Evolutionary conservation across 192 early-diverging fungal genomes (phyloP), one percentile per base, ranked within the genome.

Genomic region (Mortierella antarctica): DNA sequence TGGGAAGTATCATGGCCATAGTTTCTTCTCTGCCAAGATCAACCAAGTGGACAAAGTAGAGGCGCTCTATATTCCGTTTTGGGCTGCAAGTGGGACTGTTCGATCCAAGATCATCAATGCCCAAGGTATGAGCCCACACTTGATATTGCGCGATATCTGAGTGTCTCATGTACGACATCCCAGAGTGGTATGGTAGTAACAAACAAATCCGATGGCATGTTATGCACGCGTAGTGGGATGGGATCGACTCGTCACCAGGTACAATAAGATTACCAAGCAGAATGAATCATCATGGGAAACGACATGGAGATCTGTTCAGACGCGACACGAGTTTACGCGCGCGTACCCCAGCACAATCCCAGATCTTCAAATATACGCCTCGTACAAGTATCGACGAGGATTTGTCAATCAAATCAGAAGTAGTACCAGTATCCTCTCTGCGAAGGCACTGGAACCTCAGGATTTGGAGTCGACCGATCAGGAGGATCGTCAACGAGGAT

Each of bases 21-120:
- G 84, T 60, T 88, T 88, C 70, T 88, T 88, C 31, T 86, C 87
- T 4, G 69, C 74, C 44, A 83, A 82, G 15, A 52, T 82, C 41
- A 69, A 51, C 20, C 73, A 73, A 14, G 76, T 82, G 0, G 62
- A 77, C 10, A 74, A 81, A 15, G 78, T 84, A 18, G 82, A 85
- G 44, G 83, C 86, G 60, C 70, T 82, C 10, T 88, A 84, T 53
- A 61, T 88, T 49, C 87, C 87, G 4, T 88, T 86, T 62, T 88
- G 87, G 87, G 84, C 83, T 7, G 85, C 79, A 6, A 84, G 85
- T 21, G 83, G 82, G n/a, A 82, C 68, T 53, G 80, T 88, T 15
- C 62, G 59, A 21, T 74, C 83, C 21, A 71, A 77, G 20, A 73
- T 88, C 20, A 74, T 81, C 20, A 84, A 85, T 57, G 87, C 85